Percentiles rank a stretch among this genome's conserved stretches.
phyloP scores from a whole-genome alignment of 2,329 filamentous ascomycete species.

The Trichoderma harzianum region DNA sequence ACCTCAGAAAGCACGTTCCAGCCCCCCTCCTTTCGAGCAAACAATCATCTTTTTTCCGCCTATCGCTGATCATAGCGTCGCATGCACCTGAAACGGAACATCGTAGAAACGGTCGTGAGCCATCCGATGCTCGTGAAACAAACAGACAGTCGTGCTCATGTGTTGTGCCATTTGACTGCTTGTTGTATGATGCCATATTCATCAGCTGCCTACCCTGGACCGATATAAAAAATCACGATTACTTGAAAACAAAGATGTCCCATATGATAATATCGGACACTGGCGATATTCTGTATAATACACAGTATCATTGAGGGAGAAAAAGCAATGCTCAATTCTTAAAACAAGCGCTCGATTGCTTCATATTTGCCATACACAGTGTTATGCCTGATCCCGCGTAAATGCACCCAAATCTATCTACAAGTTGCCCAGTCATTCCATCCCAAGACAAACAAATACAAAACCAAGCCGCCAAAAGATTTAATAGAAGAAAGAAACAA shows the following conservation, averaged over 20 bases:
- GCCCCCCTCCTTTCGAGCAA: background rate
- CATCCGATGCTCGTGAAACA: background rate
- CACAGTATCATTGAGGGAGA: background rate
- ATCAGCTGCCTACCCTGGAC: background rate
- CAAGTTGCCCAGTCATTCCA: background rate
- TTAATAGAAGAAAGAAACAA: background rate
- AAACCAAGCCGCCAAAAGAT: background rate
- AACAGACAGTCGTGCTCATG: background rate
- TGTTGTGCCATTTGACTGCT: background rate
- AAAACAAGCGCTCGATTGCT: background rate
- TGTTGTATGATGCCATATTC: background rate
- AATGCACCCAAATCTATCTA: constrained; percentile 1
- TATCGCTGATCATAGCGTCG: background rate
- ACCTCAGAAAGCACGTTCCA: background rate
- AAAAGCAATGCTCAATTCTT: background rate
- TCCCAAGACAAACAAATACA: background rate
- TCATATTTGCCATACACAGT: background rate
- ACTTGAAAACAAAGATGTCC: background rate
- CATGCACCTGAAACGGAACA: background rate
- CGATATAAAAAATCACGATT: background rate
- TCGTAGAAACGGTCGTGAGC: background rate
- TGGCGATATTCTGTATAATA: background rate
- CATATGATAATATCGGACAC: background rate
- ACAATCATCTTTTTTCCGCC: background rate
- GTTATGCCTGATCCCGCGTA: background rate